Evolutionary conservation across 306 rosid species (phyloP).

Genomic region (Clitoria ternatea): DNA sequence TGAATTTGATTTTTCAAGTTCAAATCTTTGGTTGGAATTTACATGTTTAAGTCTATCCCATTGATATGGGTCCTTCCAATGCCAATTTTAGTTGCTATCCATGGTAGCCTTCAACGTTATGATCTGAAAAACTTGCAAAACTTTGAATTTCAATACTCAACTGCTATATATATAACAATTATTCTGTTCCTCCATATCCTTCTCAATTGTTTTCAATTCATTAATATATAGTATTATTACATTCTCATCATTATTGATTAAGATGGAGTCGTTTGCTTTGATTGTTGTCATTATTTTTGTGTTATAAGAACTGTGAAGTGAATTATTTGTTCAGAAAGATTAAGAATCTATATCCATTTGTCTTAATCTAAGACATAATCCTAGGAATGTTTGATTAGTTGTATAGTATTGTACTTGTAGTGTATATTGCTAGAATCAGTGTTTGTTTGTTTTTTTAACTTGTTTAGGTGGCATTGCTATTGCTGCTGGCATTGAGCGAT

Average conservation of each 20-base stretch:
- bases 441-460: background rate
- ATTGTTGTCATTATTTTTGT: background rate
- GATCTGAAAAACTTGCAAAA: constrained; percentile 12
- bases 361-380: background rate
- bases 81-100: background rate
- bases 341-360: background rate
- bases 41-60: background rate
- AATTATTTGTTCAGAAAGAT: background rate
- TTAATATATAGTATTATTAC: background rate
- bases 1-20: too few relatives aligned
- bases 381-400: background rate
- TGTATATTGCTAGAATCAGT: constrained; percentile 22
- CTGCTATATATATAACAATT: background rate
- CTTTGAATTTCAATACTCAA: background rate
- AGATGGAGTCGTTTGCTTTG: background rate
- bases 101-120: background rate
- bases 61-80: background rate
- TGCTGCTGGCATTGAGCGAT: constrained; percentile 74
- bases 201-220: constrained; percentile 7
- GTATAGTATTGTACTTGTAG: background rate
- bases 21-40: constrained; percentile 11
- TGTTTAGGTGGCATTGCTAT: constrained; percentile 69
- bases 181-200: background rate
- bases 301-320: background rate
- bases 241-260: background rate